Evolutionary conservation across 2,329 filamentous ascomycete species (phyloP).

Genomic region (Sporothrix humicola): DNA sequence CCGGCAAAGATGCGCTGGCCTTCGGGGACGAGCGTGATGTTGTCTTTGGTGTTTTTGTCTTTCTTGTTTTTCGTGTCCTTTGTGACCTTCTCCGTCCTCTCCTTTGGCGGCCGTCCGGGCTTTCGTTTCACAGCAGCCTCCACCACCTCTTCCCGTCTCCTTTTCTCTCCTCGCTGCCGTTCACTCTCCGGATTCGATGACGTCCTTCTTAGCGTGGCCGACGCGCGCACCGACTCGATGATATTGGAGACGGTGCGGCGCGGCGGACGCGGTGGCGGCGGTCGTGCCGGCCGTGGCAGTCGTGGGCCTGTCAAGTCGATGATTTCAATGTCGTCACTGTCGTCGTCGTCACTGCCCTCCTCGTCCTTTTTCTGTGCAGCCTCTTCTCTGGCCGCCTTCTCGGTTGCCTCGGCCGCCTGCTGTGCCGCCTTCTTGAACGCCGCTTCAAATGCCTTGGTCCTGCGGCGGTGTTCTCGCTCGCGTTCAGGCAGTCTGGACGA

Average conservation of each 20-base stretch:
- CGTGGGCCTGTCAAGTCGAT: slow-evolving; percentile 9
- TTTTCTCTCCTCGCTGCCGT: neutral
- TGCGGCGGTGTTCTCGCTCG: slow-evolving; percentile 47
- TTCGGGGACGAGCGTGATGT: slow-evolving; percentile 52
- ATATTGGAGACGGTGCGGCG: slow-evolving; percentile 38
- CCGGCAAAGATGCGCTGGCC: slow-evolving; percentile 63
- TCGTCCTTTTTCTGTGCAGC: neutral
- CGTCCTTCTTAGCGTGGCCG: slow-evolving; percentile 27
- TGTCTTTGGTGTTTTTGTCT: neutral
- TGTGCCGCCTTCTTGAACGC: slow-evolving; percentile 26
- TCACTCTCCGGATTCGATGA: slow-evolving; percentile 29
- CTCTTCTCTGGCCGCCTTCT: neutral
- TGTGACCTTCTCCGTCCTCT: no score
- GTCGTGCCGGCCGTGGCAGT: neutral
- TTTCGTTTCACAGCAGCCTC: neutral
- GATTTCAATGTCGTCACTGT: slow-evolving; percentile 5
- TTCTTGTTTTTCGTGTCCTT: no score
- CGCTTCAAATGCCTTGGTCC: slow-evolving; percentile 41
- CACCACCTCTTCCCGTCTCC: neutral
- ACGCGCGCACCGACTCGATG: neutral
- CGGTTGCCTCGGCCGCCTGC: neutral
- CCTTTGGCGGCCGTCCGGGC: neutral
- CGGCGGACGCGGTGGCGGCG: slow-evolving; percentile 40
- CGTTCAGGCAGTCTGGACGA: neutral
- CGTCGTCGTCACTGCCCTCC: neutral